Evolutionary conservation across 331 rosid species (phyloP).

Genomic region (Malus hybrid): DNA sequence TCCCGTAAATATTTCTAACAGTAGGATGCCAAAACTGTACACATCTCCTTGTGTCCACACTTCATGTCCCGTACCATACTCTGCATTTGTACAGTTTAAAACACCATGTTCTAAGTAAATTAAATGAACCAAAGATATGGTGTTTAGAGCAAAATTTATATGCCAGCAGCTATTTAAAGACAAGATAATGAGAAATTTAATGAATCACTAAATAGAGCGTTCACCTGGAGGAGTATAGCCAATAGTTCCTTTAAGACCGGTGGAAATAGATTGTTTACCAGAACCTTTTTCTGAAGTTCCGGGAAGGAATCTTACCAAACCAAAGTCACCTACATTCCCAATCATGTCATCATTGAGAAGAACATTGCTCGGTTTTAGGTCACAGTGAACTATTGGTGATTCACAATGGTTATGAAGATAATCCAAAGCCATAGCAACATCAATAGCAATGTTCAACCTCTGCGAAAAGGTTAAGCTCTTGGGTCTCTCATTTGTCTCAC

Average conservation of each 20-base stretch:
- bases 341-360: not conserved
- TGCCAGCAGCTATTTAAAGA: too few relatives aligned
- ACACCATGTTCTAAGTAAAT: too few relatives aligned
- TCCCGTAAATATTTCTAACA: not conserved
- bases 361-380: conserved; percentile 9
- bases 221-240: not conserved
- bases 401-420: conserved; percentile 1
- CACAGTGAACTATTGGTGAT: not conserved
- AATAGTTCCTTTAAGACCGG: not conserved
- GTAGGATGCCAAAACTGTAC: conserved; percentile 1
- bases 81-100: not conserved
- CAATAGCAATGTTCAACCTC: conserved; percentile 3
- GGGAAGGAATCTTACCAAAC: not conserved
- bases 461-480: not conserved
- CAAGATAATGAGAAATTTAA: too few relatives aligned
- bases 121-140: too few relatives aligned
- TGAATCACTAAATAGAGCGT: not conserved
- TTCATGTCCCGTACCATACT: conserved; percentile 3
- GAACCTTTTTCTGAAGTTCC: not conserved
- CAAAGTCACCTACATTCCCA: not conserved
- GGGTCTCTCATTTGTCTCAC: not conserved
- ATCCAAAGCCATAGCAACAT: conserved; percentile 9
- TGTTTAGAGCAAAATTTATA: too few relatives aligned
- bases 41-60: conserved; percentile 2
- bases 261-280: not conserved